These are phyloP conservation scores for Fraxinus americana DNA, from an alignment of 257 asterid species.

Conservation along the genomic window DNA sequence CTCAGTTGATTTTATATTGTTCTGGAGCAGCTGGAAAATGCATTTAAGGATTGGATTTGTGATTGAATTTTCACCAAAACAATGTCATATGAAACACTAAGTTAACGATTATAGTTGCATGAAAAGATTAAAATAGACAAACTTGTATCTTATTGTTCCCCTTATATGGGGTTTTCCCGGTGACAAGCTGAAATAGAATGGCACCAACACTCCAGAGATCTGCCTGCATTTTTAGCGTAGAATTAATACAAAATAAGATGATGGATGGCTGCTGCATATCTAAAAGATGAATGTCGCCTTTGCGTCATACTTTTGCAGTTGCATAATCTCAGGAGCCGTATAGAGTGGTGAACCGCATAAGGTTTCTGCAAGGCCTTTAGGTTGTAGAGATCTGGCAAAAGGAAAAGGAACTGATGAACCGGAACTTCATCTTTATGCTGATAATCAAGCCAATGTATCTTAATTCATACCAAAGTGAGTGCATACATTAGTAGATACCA, in stretches of 20 bases:
- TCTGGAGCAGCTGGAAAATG: constrained; percentile 73
- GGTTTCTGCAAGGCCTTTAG: constrained; percentile 81
- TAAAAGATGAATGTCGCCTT: constrained; percentile 54
- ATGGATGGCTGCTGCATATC: constrained; percentile 14
- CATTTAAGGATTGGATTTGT: constrained; percentile 20
- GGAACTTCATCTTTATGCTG: constrained; percentile 11
- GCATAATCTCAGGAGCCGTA: constrained; percentile 99
- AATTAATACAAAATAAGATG: constrained; percentile 32
- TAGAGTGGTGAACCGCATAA: constrained; percentile 90
- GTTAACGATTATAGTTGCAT: constrained; percentile 11
- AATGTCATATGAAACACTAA: constrained; percentile 6
- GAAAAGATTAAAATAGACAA: constrained; percentile 7
- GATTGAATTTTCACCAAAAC: constrained; percentile 18
- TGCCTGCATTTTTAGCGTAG: constrained; percentile 62
- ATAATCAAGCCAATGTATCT: constrained; percentile 13
- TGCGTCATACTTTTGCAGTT: constrained; percentile 76
- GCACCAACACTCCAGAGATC: constrained; percentile 97
- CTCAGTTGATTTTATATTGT: constrained; percentile 72
- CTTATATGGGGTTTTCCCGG: constrained; percentile 81
- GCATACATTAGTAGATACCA: background rate
- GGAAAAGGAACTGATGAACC: constrained; percentile 21
- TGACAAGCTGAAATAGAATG: constrained; percentile 82
- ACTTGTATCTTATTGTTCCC: constrained; percentile 78
- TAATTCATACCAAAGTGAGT: background rate
- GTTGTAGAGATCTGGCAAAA: constrained; percentile 70